A percentile compares a stretch with the other conserved stretches of the same genome.
Conservation (phyloP, 1,284 basidiomycete species). For the Microbotryum intermedium region DNA sequence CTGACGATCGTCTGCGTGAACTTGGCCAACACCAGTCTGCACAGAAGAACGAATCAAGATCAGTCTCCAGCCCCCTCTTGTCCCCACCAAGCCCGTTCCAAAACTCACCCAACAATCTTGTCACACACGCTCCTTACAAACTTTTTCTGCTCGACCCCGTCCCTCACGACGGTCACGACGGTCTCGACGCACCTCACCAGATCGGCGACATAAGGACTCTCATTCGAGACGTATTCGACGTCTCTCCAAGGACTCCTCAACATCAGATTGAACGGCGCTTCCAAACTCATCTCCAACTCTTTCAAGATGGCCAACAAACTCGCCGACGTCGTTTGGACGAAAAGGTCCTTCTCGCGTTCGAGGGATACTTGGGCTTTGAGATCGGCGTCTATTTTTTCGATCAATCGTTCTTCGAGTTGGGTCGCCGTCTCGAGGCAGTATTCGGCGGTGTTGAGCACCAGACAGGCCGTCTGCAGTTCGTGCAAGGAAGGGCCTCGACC, state of each 20-base stretch:
- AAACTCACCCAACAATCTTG: constrained; percentile 67
- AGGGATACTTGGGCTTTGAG: constrained; percentile 71
- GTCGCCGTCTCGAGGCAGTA: constrained; percentile 88
- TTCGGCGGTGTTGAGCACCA: constrained; percentile 92
- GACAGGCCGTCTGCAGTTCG: constrained; percentile 69
- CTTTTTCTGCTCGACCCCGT: constrained; percentile 80
- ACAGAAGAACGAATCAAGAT: constrained; percentile 9
- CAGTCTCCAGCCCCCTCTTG: not conserved
- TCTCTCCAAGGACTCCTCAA: constrained; percentile 66
- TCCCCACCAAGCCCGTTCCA: not conserved
- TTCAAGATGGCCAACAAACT: constrained; percentile 67
- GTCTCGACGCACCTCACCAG: constrained; percentile 57
- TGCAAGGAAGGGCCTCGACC: constrained; percentile 56
- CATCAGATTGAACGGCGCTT: constrained; percentile 64
- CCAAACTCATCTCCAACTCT: constrained; percentile 72
- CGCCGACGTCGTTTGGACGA: constrained; percentile 75
- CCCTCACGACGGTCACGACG: constrained; percentile 57
- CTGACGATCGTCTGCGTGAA: constrained; percentile 80
- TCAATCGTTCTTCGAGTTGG: constrained; percentile 88
- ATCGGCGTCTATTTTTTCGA: constrained; percentile 65
- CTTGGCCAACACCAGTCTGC: constrained; percentile 66
- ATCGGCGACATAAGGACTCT: constrained; percentile 69
- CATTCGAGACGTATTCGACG: constrained; percentile 71
- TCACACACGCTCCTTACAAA: constrained; percentile 85
- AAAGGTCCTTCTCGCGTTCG: constrained; percentile 75